Evolutionary conservation across 2,329 filamentous ascomycete species (phyloP), one percentile per base, ranked within the genome.

Genomic region (Aspergillus bombycis): DNA sequence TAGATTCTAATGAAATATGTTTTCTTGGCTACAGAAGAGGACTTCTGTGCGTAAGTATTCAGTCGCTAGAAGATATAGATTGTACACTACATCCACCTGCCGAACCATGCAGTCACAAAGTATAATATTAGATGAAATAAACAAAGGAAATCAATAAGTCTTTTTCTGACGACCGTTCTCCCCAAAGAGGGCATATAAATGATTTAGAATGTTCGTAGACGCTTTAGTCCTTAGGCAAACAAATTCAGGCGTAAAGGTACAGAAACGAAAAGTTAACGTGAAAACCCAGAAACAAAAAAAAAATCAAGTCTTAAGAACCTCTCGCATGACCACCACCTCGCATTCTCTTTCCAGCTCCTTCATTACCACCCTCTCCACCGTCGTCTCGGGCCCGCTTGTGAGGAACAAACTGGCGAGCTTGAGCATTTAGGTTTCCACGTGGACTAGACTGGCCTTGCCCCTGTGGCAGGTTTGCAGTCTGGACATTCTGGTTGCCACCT

Each of bases 351-450:
- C 81, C 82, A 57, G 71, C 73, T 48, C 64, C 71, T 58, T 79
- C 81, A 46, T 74, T 70, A 23, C 73, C 67, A 30, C 64, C 79
- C 52, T 79, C 78, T 12, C 72, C 67, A 5, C 78, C 80, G 61
- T 87, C 85, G 61, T 87, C 85, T 59, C 85, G 80, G 23, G 83
- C 80, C 41, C 85, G 79, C 75, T 88, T 87, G 68, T 83, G 81
- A 32, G 85, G 85, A 68, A 87, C 84, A 62, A 88, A 87, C 56
- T 85, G 84, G 16, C 79, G 78, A 26, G 81, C 85, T 12, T 78
- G 76, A 2, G 82, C 80, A 70, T 84, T 86, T 43, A 87, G 70
- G 12, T 63, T 78, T n/a, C 76, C 74, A 26, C 82, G 72, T 14
- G 74, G 68, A 55, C 71, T 71, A 41, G 70, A 57, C 58, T 74